Conservation (phyloP, 495 filamentous ascomycete species). For the Bacidia rubella region DNA sequence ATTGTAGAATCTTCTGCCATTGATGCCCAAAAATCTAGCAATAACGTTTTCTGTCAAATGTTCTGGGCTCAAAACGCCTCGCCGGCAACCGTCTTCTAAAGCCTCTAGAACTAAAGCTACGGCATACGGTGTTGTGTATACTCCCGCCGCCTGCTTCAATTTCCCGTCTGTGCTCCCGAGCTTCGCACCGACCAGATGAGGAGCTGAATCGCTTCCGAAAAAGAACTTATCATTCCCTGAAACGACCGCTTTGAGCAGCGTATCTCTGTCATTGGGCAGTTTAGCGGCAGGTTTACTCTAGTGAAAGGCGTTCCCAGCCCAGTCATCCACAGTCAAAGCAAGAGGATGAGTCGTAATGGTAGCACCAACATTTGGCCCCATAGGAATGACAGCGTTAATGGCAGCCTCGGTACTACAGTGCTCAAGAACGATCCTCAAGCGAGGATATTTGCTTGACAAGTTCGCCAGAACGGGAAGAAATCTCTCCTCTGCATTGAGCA, state of each 20-base stretch:
- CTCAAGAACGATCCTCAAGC: slow-evolving; percentile 60
- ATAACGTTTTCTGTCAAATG: slow-evolving; percentile 56
- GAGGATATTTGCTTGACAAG: slow-evolving; percentile 51
- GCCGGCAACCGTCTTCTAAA: slow-evolving; percentile 54
- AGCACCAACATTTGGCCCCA: slow-evolving; percentile 56
- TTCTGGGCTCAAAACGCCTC: slow-evolving; percentile 47
- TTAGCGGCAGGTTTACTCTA: slow-evolving; percentile 59
- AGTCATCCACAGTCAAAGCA: slow-evolving; percentile 63
- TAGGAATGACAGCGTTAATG: slow-evolving; percentile 61
- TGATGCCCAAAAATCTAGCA: slow-evolving; percentile 59
- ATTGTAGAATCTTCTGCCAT: slow-evolving; percentile 64
- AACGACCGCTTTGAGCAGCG: slow-evolving; percentile 54
- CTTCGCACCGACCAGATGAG: slow-evolving; percentile 65
- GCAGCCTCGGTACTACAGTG: slow-evolving; percentile 77
- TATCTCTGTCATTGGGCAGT: slow-evolving; percentile 59
- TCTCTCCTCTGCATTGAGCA: neutral
- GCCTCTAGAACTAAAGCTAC: slow-evolving; percentile 61
- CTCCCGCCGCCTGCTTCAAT: slow-evolving; percentile 63
- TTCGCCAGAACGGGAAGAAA: slow-evolving; percentile 3
- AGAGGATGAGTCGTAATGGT: slow-evolving; percentile 73
- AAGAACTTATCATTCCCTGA: slow-evolving; percentile 74
- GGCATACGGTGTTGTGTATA: slow-evolving; percentile 86
- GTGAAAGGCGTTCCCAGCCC: slow-evolving; percentile 34
- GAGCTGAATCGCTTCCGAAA: slow-evolving; percentile 57
- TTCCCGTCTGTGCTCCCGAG: slow-evolving; percentile 43